Evolutionary conservation across 495 filamentous ascomycete species (phyloP).

Genomic region (Melanomma pulvis-pyrius): DNA sequence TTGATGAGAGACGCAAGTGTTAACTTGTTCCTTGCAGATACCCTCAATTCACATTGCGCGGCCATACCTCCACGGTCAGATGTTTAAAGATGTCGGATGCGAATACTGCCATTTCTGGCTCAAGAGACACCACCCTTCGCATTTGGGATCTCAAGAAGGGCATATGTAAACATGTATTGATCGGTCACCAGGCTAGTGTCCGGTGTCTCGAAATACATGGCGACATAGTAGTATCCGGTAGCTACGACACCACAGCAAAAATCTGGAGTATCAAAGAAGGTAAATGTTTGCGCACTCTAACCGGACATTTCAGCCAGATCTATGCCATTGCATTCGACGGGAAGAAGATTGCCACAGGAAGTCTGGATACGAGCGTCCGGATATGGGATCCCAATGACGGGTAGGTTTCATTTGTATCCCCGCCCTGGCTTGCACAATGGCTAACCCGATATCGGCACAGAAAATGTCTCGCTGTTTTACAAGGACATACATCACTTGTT

Average conservation of each 20-base stretch:
- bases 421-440: background rate
- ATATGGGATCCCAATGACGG: constrained; percentile 95
- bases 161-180: constrained; percentile 84
- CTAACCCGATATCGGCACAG: constrained; percentile 48
- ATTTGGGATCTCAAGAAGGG: constrained; percentile 93
- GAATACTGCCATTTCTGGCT: constrained; percentile 93
- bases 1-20: background rate
- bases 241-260: constrained; percentile 94
- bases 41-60: constrained; percentile 80
- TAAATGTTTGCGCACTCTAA: constrained; percentile 81
- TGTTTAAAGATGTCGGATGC: constrained; percentile 97
- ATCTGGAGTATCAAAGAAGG: constrained; percentile 98
- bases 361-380: constrained; percentile 92
- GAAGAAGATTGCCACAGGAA: constrained; percentile 89
- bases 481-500: constrained; percentile 95
- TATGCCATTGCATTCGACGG: constrained; percentile 98
- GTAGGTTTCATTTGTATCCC: constrained; percentile 53
- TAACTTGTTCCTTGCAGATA: constrained; percentile 1
- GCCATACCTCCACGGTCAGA: constrained; percentile 94
- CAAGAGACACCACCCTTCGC: constrained; percentile 88
- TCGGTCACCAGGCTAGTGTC: constrained; percentile 95
- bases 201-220: constrained; percentile 94
- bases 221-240: constrained; percentile 92
- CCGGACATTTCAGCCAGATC: constrained; percentile 98
- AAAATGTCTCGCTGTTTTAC: constrained; percentile 85